These are phyloP conservation scores for Myxozyma nipponensis DNA, from an alignment of 805 yeast species.

Conservation along the genomic window DNA sequence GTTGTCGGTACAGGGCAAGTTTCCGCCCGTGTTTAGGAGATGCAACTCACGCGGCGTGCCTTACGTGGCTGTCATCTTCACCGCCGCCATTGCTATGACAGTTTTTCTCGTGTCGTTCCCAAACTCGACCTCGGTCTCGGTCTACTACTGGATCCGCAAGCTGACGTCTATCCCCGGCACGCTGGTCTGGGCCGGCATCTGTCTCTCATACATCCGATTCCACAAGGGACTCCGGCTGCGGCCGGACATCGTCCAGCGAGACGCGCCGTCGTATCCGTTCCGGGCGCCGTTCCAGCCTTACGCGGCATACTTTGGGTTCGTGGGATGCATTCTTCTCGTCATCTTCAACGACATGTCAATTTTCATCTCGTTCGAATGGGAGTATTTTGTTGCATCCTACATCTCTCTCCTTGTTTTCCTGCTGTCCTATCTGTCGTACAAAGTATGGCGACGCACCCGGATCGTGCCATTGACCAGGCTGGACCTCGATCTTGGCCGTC, in stretches of 20 bases:
- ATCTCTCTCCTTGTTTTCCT: slow-evolving; percentile 56
- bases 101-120: slow-evolving; percentile 27
- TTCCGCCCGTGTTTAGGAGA: slow-evolving; percentile 60
- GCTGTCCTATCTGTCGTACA: slow-evolving; percentile 52
- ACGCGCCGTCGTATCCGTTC: slow-evolving; percentile 63
- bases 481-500: slow-evolving; percentile 78
- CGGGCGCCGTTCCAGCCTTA: slow-evolving; percentile 69
- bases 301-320: slow-evolving; percentile 57
- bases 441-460: slow-evolving; percentile 57
- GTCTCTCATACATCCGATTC: slow-evolving; percentile 60
- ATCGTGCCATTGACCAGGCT: slow-evolving; percentile 66
- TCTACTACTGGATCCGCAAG: slow-evolving; percentile 30
- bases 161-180: slow-evolving; percentile 50
- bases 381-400: slow-evolving; percentile 61
- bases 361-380: slow-evolving; percentile 57
- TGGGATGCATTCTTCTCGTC: slow-evolving; percentile 51
- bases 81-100: slow-evolving; percentile 43
- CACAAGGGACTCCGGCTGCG: slow-evolving; percentile 57
- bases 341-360: slow-evolving; percentile 60
- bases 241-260: slow-evolving; percentile 61
- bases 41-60: slow-evolving; percentile 80
- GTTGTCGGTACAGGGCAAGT: slow-evolving; percentile 61
- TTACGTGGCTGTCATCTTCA: slow-evolving; percentile 54
- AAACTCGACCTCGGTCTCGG: slow-evolving; percentile 17
- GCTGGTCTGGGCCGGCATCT: slow-evolving; percentile 74